Evolutionary conservation across 805 yeast genomes (phyloP).

Genomic region (Teunomyces barrocoloradensis): DNA sequence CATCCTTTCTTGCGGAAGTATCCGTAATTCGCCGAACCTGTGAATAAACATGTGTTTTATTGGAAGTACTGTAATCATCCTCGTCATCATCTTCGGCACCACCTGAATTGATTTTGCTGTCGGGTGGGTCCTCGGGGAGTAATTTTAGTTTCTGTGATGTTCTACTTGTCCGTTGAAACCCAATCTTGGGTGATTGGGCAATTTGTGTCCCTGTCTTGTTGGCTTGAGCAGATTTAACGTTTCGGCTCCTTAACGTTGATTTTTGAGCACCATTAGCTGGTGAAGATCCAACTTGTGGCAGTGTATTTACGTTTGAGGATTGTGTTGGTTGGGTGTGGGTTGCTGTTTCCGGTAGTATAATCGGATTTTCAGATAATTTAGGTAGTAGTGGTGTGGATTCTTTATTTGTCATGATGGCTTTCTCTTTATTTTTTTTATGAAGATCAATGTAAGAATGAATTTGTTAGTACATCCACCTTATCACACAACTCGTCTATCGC

Average conservation of each 20-base stretch:
- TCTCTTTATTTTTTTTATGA: neutral
- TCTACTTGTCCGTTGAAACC: constrained; percentile 72
- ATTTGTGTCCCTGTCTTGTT: constrained; percentile 25
- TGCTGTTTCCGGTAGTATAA: constrained; percentile 6
- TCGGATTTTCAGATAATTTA: constrained; percentile 10
- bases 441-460: neutral
- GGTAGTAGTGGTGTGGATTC: constrained; percentile 13
- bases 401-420: neutral
- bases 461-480: neutral
- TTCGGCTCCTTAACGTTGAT: constrained; percentile 3
- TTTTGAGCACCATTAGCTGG: neutral
- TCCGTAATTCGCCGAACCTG: constrained; percentile 84
- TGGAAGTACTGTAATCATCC: constrained; percentile 30
- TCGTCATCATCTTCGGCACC: constrained; percentile 20
- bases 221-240: constrained; percentile 13
- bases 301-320: neutral
- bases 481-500: neutral
- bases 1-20: constrained; percentile 86
- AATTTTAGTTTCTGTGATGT: constrained; percentile 71
- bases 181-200: constrained; percentile 48
- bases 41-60: constrained; percentile 60
- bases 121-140: constrained; percentile 56
- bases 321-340: neutral
- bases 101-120: constrained; percentile 6
- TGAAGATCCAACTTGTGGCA: neutral